Evolutionary conservation across 331 rosid species (phyloP).

Genomic region (Malus hybrid): DNA sequence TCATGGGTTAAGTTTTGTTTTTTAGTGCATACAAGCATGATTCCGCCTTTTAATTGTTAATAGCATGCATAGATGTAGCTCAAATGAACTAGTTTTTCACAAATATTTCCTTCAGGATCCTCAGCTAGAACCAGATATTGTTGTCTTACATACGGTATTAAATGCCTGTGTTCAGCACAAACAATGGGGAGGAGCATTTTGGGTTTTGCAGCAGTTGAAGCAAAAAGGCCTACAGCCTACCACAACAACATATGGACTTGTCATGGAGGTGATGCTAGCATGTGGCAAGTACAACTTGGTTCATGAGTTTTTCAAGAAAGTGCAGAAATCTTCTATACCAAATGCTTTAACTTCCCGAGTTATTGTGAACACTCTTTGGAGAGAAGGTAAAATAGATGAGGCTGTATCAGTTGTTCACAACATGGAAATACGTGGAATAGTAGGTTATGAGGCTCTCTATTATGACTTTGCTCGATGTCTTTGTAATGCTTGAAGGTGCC

Average conservation of each 20-base stretch:
- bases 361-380: conserved; percentile 75
- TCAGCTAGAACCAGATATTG: conserved; percentile 76
- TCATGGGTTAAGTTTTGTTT: no score
- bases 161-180: conserved; percentile 74
- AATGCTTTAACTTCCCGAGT: conserved; percentile 86
- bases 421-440: conserved; percentile 90
- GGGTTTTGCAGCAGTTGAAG: conserved; percentile 91
- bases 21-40: no score
- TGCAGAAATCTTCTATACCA: conserved; percentile 68
- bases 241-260: conserved; percentile 73
- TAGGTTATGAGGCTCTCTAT: conserved; percentile 92
- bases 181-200: conserved; percentile 98
- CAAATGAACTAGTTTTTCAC: no score
- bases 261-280: conserved; percentile 96
- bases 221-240: conserved; percentile 45
- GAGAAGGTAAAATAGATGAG: conserved; percentile 82
- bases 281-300: conserved; percentile 92
- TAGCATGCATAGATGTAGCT: no score
- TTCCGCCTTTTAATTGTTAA: no score
- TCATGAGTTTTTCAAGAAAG: conserved; percentile 85
- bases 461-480: conserved; percentile 96
- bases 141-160: conserved; percentile 85
- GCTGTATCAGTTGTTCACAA: conserved; percentile 54
- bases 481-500: conserved; percentile 80
- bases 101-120: conserved; percentile 39